Evolutionary conservation across 2,329 filamentous ascomycete species (phyloP).

Genomic region (Cladosporium austrohemisphaericum): DNA sequence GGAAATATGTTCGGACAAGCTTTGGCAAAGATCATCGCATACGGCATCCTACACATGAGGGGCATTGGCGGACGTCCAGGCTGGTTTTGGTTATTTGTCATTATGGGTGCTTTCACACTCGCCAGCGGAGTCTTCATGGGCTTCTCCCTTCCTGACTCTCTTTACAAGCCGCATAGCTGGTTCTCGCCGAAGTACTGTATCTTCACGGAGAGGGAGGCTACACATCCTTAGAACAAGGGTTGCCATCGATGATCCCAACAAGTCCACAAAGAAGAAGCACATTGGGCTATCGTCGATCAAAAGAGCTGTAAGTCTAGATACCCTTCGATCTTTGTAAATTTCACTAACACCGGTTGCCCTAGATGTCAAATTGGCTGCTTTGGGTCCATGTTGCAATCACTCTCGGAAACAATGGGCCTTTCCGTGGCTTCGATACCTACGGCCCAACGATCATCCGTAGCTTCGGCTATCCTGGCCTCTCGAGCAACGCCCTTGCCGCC

Average conservation of each 20-base stretch:
- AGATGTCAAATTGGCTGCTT: constrained; percentile 35
- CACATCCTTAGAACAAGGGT: constrained; percentile 29
- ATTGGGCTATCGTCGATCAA: constrained; percentile 30
- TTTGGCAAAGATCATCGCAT: constrained; percentile 41
- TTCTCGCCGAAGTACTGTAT: constrained; percentile 23
- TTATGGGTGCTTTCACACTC: constrained; percentile 34
- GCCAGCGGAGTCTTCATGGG: constrained; percentile 32
- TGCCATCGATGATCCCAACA: constrained; percentile 27
- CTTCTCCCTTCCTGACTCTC: constrained; percentile 30
- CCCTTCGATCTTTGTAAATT: neutral
- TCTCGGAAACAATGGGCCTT: constrained; percentile 30
- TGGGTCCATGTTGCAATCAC: constrained; percentile 34
- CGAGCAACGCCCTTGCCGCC: constrained; percentile 30
- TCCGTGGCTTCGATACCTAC: constrained; percentile 31
- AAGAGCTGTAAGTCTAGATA: constrained; percentile 21
- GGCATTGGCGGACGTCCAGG: constrained; percentile 22
- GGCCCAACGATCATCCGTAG: constrained; percentile 30
- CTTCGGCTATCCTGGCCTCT: constrained; percentile 13
- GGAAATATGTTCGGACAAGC: constrained; percentile 44
- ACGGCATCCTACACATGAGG: constrained; percentile 35
- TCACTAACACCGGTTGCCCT: constrained; percentile 25
- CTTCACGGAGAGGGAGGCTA: constrained; percentile 28
- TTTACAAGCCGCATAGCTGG: constrained; percentile 27
- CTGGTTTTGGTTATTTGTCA: constrained; percentile 29
- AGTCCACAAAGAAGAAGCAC: constrained; percentile 26